Evolutionary conservation across 2,329 filamentous ascomycete genomes (phyloP), one percentile per base, ranked within the genome.

Genomic region (Beauveria varroae): DNA sequence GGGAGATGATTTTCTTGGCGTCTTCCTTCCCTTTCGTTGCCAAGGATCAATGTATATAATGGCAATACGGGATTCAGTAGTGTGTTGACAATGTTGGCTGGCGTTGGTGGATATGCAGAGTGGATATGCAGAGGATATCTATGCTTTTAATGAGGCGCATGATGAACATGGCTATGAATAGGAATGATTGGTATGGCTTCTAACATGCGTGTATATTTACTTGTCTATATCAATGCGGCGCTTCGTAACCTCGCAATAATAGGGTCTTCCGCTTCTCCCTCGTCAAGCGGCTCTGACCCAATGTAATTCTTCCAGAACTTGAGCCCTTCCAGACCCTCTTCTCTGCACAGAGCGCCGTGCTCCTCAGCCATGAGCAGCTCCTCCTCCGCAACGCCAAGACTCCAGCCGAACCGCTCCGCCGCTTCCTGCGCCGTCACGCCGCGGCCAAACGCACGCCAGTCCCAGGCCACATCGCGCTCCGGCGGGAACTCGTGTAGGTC

Each of bases 311-410:
- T 86, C 95, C 95, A 99, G 73, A 96, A 99, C 68, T 88, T 88
- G 52, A 96, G 79, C 0, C 95, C 95, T 72, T 97, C 93, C 16
- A 98, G 85, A 5, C 91, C 88, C 68, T 96, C 93, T 72, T 99
- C 95, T 53, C 95, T 87, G 72, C 93, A 98, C 22, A 99, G 73
- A 3, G 86, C 85, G 0, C 95, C 95, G 61, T 84, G 86, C 72
- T 98, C 93, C 73, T 99, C 95, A 0, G 93, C 93, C 93, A 99
- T 97, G 71, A 97, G 90, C 14, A 99, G 80, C 75, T 99, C 95
- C 72, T 98, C 95, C 63, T 89, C 90, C 1, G 95, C 95, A 24
- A 99, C 93, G 9, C 95, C 95, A 8, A 99, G 88, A 71, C 95
- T 98, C 95, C 95, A 99, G 6, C 93, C 91, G 74, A 99, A 99